These are phyloP conservation scores for Anisodus acutangulus DNA, from an alignment of 257 asterid species.

Conservation along the genomic window DNA sequence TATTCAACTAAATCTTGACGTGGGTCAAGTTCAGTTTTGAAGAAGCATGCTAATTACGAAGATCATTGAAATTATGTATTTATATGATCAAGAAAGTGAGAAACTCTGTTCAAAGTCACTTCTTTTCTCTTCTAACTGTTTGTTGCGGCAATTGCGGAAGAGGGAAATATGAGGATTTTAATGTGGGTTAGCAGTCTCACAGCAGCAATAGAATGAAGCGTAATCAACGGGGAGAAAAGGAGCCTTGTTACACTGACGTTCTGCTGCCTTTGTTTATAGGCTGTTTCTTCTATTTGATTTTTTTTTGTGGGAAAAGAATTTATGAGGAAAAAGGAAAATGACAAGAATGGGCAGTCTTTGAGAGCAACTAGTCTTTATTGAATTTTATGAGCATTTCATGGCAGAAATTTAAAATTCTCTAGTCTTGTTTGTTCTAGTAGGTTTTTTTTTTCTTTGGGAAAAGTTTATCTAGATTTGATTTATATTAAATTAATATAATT, in stretches of 20 bases:
- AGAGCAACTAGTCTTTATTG: slow-evolving; percentile 30
- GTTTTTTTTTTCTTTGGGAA: not conserved
- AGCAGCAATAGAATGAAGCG: slow-evolving; percentile 44
- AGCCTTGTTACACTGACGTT: slow-evolving; percentile 26
- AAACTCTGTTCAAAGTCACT: slow-evolving; percentile 34
- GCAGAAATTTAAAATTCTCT: not conserved
- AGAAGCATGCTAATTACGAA: slow-evolving; percentile 22
- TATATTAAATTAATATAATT: not conserved
- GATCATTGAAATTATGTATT: slow-evolving; percentile 37
- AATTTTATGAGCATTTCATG: slow-evolving; percentile 8
- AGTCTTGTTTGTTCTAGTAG: not conserved
- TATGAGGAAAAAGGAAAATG: not conserved
- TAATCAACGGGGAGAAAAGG: slow-evolving; percentile 64
- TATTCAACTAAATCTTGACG: slow-evolving; percentile 51
- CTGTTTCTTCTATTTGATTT: not conserved
- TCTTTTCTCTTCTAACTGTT: slow-evolving; percentile 28
- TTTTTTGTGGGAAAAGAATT: not conserved
- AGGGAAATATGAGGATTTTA: not conserved
- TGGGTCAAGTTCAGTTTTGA: slow-evolving; percentile 44
- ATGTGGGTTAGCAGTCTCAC: slow-evolving; percentile 42
- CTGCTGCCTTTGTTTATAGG: slow-evolving; percentile 18
- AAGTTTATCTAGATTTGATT: not conserved
- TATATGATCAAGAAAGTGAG: slow-evolving; percentile 27
- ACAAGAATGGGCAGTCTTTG: slow-evolving; percentile 43
- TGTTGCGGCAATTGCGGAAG: slow-evolving; percentile 66